Evolutionary conservation across 768 basidiomycete genomes (phyloP), one percentile per base, ranked within the genome.

Genomic region (Leucocoprinus leucothites): DNA sequence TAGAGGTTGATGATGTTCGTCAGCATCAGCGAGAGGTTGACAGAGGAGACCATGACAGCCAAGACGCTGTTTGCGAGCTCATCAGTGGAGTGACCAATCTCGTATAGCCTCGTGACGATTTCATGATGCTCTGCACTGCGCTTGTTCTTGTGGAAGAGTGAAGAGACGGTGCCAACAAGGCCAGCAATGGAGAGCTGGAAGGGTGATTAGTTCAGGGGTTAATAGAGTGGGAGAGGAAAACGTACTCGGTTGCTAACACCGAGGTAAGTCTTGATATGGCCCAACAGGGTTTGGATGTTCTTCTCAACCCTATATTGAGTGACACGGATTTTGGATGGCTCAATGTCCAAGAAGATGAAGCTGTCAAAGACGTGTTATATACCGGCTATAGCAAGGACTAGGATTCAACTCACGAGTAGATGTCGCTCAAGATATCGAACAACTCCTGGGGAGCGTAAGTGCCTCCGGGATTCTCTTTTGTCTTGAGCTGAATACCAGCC

Each of bases 401-500:
- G 38, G 9, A 22, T 21, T 46, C n/a, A 14, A 69, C 84, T 60
- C 56, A 89, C 84, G 81, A 70, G 67, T 91, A 92, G 49, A 92
- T 86, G 19, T 88, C 84, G 22, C 79, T 74, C 7, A 91, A 77
- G 36, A 85, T 83, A 16, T 75, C 68, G 59, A 80, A 88, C 42
- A 93, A 69, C 62, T 89, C 79, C 41, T 70, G 60, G 28, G 85
- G 76, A 1, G 86, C 86, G 62, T 82, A 89, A 34, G 72, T 70
- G n/a, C 86, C 89, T n/a, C 73, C 61, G 21, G 75, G 72, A 13
- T 77, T 64, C 2, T 76, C 61, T 51, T 77, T 78, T 1, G 79
- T 80, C 70, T 86, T 89, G 52, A 92, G 72, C n/a, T 74, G 67
- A 55, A 93, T 84, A 13, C 89, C 89, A 54, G 84, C 85, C 89